Percentiles rank a stretch among this genome's conserved stretches.
These are phyloP conservation scores for Saccharomyces jurei DNA, from an alignment of 805 yeast genomes.

Conservation along the genomic window DNA sequence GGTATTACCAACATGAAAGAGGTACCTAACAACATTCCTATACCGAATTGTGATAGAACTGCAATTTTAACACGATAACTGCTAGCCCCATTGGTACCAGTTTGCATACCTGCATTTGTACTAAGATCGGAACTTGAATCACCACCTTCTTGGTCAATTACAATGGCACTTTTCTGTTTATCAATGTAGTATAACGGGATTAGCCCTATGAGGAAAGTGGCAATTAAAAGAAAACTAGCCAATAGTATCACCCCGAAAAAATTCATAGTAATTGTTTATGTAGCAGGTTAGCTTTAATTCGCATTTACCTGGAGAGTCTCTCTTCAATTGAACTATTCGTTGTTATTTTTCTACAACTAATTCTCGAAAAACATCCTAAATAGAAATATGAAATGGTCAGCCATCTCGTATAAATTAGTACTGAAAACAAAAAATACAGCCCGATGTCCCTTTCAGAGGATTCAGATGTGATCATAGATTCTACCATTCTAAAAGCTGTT, in stretches of 20 bases:
- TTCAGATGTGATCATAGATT: constrained; percentile 4
- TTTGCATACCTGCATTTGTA: neutral
- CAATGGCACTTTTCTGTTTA: neutral
- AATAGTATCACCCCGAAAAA: constrained; percentile 6
- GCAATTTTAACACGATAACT: constrained; percentile 21
- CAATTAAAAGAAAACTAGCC: constrained; percentile 13
- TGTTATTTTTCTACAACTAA: neutral
- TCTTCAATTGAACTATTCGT: neutral
- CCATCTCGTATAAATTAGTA: neutral
- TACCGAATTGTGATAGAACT: constrained; percentile 40
- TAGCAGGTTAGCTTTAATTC: neutral
- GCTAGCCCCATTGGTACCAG: neutral
- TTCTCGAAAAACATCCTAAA: neutral
- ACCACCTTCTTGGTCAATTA: neutral
- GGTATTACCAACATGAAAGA: constrained; percentile 48
- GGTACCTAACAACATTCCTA: constrained; percentile 50
- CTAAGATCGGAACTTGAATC: constrained; percentile 6
- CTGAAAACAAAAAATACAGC: neutral
- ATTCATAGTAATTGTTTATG: neutral
- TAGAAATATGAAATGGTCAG: neutral
- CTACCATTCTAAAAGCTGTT: constrained; percentile 23
- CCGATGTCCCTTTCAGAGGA: neutral
- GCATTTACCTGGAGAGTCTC: neutral
- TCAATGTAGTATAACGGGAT: constrained; percentile 21
- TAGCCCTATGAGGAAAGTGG: constrained; percentile 26